A percentile compares a stretch with the other conserved stretches of the same genome.
Conservation (phyloP, 495 filamentous ascomycete species). For the Elasticomyces elasticus region DNA sequence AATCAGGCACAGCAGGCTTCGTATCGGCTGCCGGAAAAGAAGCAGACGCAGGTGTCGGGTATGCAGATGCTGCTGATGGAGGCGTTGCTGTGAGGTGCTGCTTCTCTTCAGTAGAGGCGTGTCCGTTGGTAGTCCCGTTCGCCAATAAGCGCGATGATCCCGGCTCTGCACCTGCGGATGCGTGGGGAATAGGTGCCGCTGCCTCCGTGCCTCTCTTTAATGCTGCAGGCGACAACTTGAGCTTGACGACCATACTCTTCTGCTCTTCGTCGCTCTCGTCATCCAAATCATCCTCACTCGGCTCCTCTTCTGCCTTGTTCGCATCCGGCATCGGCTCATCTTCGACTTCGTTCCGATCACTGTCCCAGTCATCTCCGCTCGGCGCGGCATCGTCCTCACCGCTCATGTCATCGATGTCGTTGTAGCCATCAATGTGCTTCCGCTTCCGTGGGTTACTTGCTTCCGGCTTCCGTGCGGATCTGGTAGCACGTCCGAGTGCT, state of each 20-base stretch:
- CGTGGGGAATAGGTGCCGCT: neutral
- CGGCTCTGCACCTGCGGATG: neutral
- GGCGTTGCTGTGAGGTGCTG: neutral
- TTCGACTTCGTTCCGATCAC: constrained; percentile 65
- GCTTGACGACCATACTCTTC: constrained; percentile 27
- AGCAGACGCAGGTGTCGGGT: constrained; percentile 9
- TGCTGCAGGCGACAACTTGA: constrained; percentile 14
- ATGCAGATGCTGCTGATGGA: constrained; percentile 7
- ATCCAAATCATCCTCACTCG: constrained; percentile 11
- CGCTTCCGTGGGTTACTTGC: constrained; percentile 24
- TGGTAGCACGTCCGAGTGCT: constrained; percentile 24
- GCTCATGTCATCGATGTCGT: constrained; percentile 52
- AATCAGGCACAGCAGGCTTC: neutral
- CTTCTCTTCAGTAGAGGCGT: neutral
- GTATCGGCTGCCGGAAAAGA: constrained; percentile 5
- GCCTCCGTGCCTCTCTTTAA: neutral
- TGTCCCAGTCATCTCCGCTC: constrained; percentile 53
- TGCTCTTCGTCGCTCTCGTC: constrained; percentile 17
- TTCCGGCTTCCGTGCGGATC: constrained; percentile 27
- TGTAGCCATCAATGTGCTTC: constrained; percentile 40
- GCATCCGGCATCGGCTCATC: constrained; percentile 27
- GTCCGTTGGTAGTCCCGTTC: neutral
- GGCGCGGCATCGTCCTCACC: constrained; percentile 50
- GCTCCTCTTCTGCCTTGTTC: constrained; percentile 18
- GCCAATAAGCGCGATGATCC: neutral